These are phyloP conservation scores for Paxillus involutus DNA, from an alignment of 768 basidiomycete species.

Conservation along the genomic window DNA sequence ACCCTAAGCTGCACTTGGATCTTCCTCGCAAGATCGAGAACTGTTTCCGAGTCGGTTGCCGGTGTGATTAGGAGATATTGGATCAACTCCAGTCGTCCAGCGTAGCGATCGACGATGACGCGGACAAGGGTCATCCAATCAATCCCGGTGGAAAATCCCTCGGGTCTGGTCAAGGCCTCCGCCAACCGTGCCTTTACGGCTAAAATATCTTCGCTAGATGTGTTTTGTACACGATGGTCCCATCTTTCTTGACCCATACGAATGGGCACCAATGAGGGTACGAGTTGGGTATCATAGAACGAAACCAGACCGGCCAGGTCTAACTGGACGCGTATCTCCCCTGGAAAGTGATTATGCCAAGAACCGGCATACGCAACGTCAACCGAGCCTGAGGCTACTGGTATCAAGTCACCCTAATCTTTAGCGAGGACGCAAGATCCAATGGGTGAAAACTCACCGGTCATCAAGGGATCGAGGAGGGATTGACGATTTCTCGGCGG, in stretches of 20 bases:
- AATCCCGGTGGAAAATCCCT: conserved; percentile 25
- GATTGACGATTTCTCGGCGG: neutral
- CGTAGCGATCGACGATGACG: conserved; percentile 41
- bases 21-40: conserved; percentile 6
- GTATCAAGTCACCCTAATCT: neutral
- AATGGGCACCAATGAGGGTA: conserved; percentile 9
- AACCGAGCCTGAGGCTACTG: neutral
- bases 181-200: conserved; percentile 2
- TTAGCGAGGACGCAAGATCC: too few species aligned
- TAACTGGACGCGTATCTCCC: conserved; percentile 19
- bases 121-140: conserved; percentile 43
- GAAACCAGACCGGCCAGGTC: conserved; percentile 20
- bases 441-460: neutral
- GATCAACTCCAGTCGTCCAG: conserved; percentile 40
- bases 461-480: too few species aligned
- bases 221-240: conserved; percentile 12
- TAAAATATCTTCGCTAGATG: conserved; percentile 7
- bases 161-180: conserved; percentile 1
- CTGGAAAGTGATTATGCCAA: conserved; percentile 24
- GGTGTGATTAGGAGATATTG: conserved; percentile 34
- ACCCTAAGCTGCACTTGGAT: conserved; percentile 19
- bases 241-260: conserved; percentile 12
- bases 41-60: conserved; percentile 9
- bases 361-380: conserved; percentile 15
- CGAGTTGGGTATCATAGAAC: conserved; percentile 19